Percentiles rank a stretch among this genome's conserved stretches.
Evolutionary conservation across 768 basidiomycete genomes (phyloP).

Genomic region (Russula compacta): DNA sequence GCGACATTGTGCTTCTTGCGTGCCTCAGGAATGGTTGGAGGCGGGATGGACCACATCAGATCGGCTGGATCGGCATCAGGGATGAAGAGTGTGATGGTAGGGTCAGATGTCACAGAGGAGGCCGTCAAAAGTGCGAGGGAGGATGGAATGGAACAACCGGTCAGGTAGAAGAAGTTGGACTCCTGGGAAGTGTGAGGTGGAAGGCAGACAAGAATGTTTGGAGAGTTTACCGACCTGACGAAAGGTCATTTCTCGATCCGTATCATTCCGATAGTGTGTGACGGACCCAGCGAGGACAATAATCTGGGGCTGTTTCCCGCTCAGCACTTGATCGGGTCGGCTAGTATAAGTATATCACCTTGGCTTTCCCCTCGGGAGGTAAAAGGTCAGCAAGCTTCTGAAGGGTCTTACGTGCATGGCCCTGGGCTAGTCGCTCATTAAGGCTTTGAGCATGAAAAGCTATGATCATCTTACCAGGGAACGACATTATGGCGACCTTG

Average conservation of each 20-base stretch:
- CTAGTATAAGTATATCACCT: slow-evolving; percentile 34
- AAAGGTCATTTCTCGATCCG: slow-evolving; percentile 73
- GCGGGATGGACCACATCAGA: slow-evolving; percentile 85
- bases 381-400: slow-evolving; percentile 41
- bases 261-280: slow-evolving; percentile 65
- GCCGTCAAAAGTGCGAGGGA: slow-evolving; percentile 58
- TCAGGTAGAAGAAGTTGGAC: slow-evolving; percentile 83
- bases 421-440: slow-evolving; percentile 31
- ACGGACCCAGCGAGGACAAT: slow-evolving; percentile 57
- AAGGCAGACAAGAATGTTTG: slow-evolving; percentile 20
- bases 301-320: slow-evolving; percentile 49
- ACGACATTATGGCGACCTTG: neutral
- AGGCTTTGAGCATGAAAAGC: neutral
- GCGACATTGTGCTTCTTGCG: slow-evolving; percentile 51
- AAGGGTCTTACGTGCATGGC: slow-evolving; percentile 48
- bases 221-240: slow-evolving; percentile 31
- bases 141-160: slow-evolving; percentile 67
- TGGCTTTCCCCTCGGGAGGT: slow-evolving; percentile 39
- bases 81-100: slow-evolving; percentile 60
- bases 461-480: neutral
- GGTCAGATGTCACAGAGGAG: slow-evolving; percentile 36
- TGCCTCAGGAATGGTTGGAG: slow-evolving; percentile 55
- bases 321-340: neutral
- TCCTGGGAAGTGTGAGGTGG: slow-evolving; percentile 33
- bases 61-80: slow-evolving; percentile 64